A percentile compares a stretch with the other conserved stretches of the same genome.
These are phyloP conservation scores for Balansia obtecta DNA, from an alignment of 2,329 filamentous ascomycete species.

Conservation along the genomic window DNA sequence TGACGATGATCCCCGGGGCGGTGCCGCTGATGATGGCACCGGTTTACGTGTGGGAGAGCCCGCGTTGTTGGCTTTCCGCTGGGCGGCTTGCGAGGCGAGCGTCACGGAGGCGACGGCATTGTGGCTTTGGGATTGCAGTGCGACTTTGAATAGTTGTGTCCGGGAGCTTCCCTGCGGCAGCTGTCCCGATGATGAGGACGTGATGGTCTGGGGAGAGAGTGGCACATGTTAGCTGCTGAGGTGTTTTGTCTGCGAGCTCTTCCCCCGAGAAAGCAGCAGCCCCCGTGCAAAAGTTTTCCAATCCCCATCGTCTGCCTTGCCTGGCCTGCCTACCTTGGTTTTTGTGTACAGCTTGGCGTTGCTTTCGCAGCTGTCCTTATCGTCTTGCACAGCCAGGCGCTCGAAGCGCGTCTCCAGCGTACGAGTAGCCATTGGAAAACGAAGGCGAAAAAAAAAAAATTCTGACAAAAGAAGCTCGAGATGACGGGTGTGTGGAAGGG, in stretches of 20 bases:
- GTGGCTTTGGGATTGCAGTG: slow-evolving; percentile 65
- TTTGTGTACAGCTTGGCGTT: slow-evolving; percentile 46
- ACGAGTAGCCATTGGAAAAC: slow-evolving; percentile 53
- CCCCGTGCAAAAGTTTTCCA: not conserved
- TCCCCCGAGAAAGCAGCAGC: not conserved
- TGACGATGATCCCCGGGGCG: slow-evolving; percentile 22
- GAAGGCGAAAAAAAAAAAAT: not conserved
- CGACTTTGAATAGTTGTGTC: slow-evolving; percentile 75
- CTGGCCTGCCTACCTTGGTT: slow-evolving; percentile 50
- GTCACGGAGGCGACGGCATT: slow-evolving; percentile 54
- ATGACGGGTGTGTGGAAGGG: not conserved
- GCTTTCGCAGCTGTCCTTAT: slow-evolving; percentile 55
- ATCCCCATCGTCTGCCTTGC: not conserved
- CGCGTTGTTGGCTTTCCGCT: slow-evolving; percentile 34
- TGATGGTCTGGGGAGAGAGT: slow-evolving; percentile 14
- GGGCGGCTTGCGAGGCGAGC: slow-evolving; percentile 52
- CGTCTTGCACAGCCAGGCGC: slow-evolving; percentile 79
- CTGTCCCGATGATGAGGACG: slow-evolving; percentile 24
- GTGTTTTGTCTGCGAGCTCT: not conserved
- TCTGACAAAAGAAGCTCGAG: not conserved
- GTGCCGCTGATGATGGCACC: slow-evolving; percentile 20
- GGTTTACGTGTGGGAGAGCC: slow-evolving; percentile 42
- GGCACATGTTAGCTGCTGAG: not conserved
- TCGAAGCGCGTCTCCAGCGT: slow-evolving; percentile 80
- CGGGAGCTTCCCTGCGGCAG: slow-evolving; percentile 45